Conservation (phyloP, 2,329 filamentous ascomycete genomes). For the Fusarium equiseti region DNA sequence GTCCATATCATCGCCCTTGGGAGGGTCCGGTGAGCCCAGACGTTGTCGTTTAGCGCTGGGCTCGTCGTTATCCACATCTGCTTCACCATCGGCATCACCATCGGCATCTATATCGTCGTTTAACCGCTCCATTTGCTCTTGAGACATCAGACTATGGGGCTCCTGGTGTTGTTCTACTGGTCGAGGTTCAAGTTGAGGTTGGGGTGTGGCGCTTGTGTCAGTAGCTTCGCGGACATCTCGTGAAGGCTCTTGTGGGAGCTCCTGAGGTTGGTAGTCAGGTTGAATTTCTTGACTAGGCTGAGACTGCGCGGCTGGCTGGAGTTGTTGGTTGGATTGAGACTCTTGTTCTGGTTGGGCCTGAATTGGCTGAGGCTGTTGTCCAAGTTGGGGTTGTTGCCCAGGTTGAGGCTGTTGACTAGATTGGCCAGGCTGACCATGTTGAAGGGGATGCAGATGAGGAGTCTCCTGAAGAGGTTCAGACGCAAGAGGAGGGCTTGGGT, state of each 20-base stretch:
- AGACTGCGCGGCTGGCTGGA: slow-evolving; percentile 1
- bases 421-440: slow-evolving; percentile 26
- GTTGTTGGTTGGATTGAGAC: slow-evolving; percentile 11
- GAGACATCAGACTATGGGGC: slow-evolving; percentile 1
- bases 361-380: neutral
- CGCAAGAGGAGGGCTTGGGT: slow-evolving; percentile 39
- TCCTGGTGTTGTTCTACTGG: slow-evolving; percentile 19
- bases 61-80: slow-evolving; percentile 53
- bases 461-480: slow-evolving; percentile 31
- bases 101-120: slow-evolving; percentile 47
- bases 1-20: slow-evolving; percentile 55
- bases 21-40: slow-evolving; percentile 48
- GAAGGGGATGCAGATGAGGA: slow-evolving; percentile 42
- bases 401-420: slow-evolving; percentile 5
- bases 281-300: slow-evolving; percentile 4
- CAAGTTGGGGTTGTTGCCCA: slow-evolving; percentile 21
- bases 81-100: slow-evolving; percentile 49
- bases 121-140: slow-evolving; percentile 19
- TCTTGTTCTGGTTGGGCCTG: slow-evolving; percentile 16
- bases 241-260: slow-evolving; percentile 19
- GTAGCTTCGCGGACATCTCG: slow-evolving; percentile 25
- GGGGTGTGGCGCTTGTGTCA: slow-evolving; percentile 11
- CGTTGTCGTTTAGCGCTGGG: slow-evolving; percentile 57
- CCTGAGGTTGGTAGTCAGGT: slow-evolving; percentile 5
- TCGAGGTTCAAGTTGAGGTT: slow-evolving; percentile 7